These are phyloP conservation scores for Allantophomopsis cytisporea DNA, from an alignment of 2,329 filamentous ascomycete genomes.

Conservation along the genomic window DNA sequence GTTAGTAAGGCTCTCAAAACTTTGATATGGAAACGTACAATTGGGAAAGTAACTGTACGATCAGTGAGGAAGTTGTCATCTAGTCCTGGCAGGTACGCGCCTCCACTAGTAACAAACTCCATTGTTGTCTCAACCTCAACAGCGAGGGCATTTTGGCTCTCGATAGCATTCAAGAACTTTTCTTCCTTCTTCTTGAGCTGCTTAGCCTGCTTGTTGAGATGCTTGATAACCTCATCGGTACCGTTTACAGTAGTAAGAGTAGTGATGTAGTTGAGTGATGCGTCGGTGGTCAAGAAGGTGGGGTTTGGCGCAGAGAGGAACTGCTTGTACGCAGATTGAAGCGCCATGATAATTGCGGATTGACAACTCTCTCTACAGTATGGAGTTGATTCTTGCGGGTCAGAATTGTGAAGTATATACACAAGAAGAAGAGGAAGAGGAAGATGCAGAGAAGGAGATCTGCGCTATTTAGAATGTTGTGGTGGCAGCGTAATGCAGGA, in stretches of 20 bases:
- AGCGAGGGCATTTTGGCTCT: conserved; percentile 55
- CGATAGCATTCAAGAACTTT: conserved; percentile 59
- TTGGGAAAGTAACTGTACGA: conserved; percentile 61
- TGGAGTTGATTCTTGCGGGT: too few species aligned
- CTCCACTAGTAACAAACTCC: conserved; percentile 71
- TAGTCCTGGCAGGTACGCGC: conserved; percentile 73
- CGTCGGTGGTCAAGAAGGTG: conserved; percentile 48
- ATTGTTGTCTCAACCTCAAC: conserved; percentile 72
- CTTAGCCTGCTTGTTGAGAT: conserved; percentile 57
- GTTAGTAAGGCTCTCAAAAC: background rate
- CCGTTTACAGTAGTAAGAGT: conserved; percentile 66
- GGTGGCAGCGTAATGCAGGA: too few species aligned
- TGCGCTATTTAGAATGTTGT: too few species aligned
- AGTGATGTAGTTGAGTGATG: conserved; percentile 76
- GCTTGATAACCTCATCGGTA: conserved; percentile 66
- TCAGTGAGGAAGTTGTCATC: conserved; percentile 93
- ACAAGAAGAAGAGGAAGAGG: too few species aligned
- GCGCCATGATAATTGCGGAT: conserved; percentile 23
- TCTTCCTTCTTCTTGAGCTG: conserved; percentile 76
- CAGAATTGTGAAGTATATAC: too few species aligned
- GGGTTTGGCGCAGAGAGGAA: conserved; percentile 57
- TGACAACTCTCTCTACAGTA: too few species aligned
- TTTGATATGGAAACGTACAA: conserved; percentile 44
- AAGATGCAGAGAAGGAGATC: too few species aligned
- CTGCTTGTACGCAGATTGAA: conserved; percentile 49